phyloP scores from a whole-genome alignment of 768 basidiomycete species.

The Naganishia antarctica region DNA sequence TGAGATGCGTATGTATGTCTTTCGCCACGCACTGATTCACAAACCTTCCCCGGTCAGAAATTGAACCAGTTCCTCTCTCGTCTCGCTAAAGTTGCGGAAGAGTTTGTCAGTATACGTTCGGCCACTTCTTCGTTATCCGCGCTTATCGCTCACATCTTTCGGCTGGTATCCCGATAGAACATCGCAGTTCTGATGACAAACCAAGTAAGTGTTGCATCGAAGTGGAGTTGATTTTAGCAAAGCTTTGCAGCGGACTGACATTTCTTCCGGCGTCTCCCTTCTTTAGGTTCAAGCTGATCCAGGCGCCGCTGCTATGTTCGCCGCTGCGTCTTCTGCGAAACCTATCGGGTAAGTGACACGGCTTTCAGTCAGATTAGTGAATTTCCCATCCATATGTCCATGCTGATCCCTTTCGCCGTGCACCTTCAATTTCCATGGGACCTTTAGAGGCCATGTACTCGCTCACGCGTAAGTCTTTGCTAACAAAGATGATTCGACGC shows the following conservation, averaged over 20 bases:
- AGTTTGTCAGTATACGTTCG: constrained; percentile 59
- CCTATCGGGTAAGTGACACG: constrained; percentile 56
- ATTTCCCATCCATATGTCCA: too few species aligned
- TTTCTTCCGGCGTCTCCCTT: not conserved
- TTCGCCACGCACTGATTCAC: constrained; percentile 22
- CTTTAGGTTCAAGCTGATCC: constrained; percentile 65
- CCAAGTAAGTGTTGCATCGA: constrained; percentile 64
- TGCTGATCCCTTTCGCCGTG: too few species aligned
- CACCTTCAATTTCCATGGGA: too few species aligned
- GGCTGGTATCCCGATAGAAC: constrained; percentile 51
- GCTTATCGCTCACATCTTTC: too few species aligned
- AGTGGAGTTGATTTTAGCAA: too few species aligned
- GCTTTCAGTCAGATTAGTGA: too few species aligned
- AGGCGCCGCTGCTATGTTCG: constrained; percentile 63
- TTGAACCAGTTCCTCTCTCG: constrained; percentile 87
- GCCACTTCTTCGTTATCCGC: too few species aligned
- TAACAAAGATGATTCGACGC: not conserved
- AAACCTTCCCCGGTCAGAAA: constrained; percentile 51
- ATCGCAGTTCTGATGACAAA: constrained; percentile 83
- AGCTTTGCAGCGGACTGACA: constrained; percentile 49
- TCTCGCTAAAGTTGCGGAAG: constrained; percentile 83
- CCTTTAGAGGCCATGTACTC: constrained; percentile 41
- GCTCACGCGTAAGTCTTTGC: constrained; percentile 44
- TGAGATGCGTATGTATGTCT: constrained; percentile 35
- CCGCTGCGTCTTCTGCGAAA: constrained; percentile 85